These are phyloP conservation scores for Penicillium roqueforti DNA, from an alignment of 495 filamentous ascomycete genomes.

Conservation along the genomic window DNA sequence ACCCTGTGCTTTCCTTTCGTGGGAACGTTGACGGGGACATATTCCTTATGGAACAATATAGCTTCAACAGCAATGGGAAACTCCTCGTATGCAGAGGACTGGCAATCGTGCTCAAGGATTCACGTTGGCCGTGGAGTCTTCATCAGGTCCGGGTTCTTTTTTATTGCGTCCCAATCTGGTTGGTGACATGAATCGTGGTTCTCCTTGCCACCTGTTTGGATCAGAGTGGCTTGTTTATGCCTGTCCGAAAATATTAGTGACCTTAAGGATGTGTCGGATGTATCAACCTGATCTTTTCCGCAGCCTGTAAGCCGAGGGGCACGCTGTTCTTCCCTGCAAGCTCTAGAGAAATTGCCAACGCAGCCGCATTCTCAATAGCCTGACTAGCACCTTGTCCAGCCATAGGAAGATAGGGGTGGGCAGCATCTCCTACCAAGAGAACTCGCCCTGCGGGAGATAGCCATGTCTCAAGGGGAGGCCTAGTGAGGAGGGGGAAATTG, in stretches of 20 bases:
- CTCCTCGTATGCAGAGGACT: neutral
- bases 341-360: slow-evolving; percentile 56
- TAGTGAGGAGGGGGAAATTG: slow-evolving; percentile 36
- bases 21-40: neutral
- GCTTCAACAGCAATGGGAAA: neutral
- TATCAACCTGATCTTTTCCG: neutral
- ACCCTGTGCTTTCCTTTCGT: neutral
- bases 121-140: neutral
- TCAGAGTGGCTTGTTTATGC: neutral
- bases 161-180: neutral
- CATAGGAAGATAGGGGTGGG: slow-evolving; percentile 66
- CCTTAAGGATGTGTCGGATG: too few relatives aligned
- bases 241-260: neutral
- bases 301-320: neutral
- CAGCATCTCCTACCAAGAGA: slow-evolving; percentile 60
- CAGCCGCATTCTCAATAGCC: slow-evolving; percentile 65
- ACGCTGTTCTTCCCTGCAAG: slow-evolving; percentile 3
- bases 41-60: neutral
- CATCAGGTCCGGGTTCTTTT: neutral
- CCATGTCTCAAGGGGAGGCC: slow-evolving; percentile 42
- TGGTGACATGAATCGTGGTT: neutral
- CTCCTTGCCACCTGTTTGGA: neutral
- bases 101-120: neutral
- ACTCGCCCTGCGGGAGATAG: slow-evolving; percentile 53
- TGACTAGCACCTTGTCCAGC: slow-evolving; percentile 64